These are phyloP conservation scores for Raphanus raphanistrum DNA, from an alignment of 345 rosid genomes.

Conservation along the genomic window DNA sequence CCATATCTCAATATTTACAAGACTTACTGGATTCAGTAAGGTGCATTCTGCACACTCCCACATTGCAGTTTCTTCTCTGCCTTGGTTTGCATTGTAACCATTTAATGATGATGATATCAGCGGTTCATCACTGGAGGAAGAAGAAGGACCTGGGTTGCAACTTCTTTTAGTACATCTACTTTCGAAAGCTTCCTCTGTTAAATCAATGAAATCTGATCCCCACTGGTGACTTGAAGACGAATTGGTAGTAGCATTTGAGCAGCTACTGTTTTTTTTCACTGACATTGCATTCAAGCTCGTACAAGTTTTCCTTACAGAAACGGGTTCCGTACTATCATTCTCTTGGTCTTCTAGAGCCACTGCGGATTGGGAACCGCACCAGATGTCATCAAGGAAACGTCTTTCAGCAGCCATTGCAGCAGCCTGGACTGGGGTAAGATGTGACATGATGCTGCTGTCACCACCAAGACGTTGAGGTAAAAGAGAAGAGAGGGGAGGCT, in stretches of 20 bases:
- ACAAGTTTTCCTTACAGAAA: slow-evolving; percentile 20
- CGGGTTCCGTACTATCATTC: slow-evolving; percentile 33
- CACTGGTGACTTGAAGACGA: slow-evolving; percentile 27
- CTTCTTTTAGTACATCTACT: slow-evolving; percentile 46
- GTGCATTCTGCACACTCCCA: slow-evolving; percentile 84
- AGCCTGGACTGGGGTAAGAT: slow-evolving; percentile 87
- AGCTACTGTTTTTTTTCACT: slow-evolving; percentile 50
- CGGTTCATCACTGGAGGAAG: slow-evolving; percentile 9
- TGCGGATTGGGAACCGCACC: slow-evolving; percentile 66
- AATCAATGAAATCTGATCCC: slow-evolving; percentile 43
- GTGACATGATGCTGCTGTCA: slow-evolving; percentile 67
- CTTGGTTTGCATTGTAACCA: slow-evolving; percentile 30
- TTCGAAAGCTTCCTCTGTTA: slow-evolving; percentile 30
- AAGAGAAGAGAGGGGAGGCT: slow-evolving; percentile 70
- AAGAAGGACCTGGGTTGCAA: slow-evolving; percentile 32
- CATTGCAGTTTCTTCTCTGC: slow-evolving; percentile 43
- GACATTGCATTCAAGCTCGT: slow-evolving; percentile 33
- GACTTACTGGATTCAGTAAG: slow-evolving; percentile 76
- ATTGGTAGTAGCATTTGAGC: slow-evolving; percentile 24
- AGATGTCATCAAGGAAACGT: slow-evolving; percentile 75
- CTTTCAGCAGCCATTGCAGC: slow-evolving; percentile 99
- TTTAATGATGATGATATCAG: slow-evolving; percentile 1
- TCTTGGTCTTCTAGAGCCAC: slow-evolving; percentile 57
- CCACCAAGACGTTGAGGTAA: slow-evolving; percentile 85
- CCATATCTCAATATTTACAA: background rate